Conservation (phyloP, 164 flowering plant genomes). For the Piper betle region DNA sequence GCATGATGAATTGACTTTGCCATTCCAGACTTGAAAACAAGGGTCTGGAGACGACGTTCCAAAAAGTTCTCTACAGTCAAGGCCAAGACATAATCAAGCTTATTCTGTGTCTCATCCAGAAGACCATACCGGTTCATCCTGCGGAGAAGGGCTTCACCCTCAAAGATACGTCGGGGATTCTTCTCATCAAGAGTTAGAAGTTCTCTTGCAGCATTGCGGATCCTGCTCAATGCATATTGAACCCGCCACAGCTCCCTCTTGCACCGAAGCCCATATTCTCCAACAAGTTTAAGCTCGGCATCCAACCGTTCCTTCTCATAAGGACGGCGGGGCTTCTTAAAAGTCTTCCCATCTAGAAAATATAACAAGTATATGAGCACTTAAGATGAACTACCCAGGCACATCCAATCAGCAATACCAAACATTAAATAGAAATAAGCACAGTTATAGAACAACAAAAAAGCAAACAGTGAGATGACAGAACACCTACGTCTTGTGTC, state of each 20-base stretch:
- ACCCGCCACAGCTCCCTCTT: constrained; percentile 67
- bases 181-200: constrained; percentile 64
- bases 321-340: constrained; percentile 57
- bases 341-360: constrained; percentile 51
- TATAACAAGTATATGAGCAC: background rate
- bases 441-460: background rate
- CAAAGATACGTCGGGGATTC: constrained; percentile 47
- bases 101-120: constrained; percentile 58
- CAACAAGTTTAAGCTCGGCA: constrained; percentile 59
- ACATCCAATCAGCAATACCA: too few species aligned
- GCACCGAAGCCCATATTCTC: constrained; percentile 53
- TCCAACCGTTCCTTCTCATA: constrained; percentile 63
- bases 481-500: too few species aligned
- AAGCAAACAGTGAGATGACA: background rate
- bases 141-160: constrained; percentile 54
- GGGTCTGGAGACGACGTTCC: constrained; percentile 58
- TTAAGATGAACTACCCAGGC: too few species aligned
- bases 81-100: constrained; percentile 65
- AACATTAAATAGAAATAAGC: too few species aligned
- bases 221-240: constrained; percentile 51
- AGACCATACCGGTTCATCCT: constrained; percentile 58
- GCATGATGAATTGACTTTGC: constrained; percentile 64
- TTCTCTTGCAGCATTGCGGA: constrained; percentile 44
- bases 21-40: constrained; percentile 58
- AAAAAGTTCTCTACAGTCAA: constrained; percentile 60